phyloP scores from a whole-genome alignment of 129 eudicot genomes.

The Tanacetum coccineum region DNA sequence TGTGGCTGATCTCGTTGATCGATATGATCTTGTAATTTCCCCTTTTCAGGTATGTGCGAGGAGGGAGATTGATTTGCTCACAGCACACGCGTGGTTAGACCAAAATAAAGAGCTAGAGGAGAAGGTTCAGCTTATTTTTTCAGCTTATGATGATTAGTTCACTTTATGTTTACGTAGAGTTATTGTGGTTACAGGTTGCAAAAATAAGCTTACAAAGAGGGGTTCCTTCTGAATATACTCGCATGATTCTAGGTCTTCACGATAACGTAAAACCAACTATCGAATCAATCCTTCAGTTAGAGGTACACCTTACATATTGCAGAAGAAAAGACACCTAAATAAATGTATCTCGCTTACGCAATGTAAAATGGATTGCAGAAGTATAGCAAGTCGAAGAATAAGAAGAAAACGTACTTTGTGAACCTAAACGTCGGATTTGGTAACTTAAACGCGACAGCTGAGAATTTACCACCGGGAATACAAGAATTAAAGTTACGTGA shows the following conservation, averaged over 20 bases:
- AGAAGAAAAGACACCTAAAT: neutral
- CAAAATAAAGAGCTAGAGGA: constrained; percentile 55
- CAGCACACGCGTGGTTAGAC: constrained; percentile 76
- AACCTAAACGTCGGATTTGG: constrained; percentile 69
- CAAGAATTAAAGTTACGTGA: constrained; percentile 49
- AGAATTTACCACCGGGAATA: constrained; percentile 52
- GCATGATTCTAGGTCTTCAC: constrained; percentile 52
- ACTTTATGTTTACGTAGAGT: neutral
- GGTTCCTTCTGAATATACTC: constrained; percentile 73
- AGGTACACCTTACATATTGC: constrained; percentile 42
- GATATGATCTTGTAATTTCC: neutral
- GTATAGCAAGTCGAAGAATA: constrained; percentile 21
- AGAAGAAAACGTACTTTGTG: constrained; percentile 33
- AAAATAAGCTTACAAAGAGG: constrained; percentile 71
- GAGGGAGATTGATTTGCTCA: constrained; percentile 57
- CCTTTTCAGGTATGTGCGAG: constrained; percentile 54
- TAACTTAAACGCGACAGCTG: constrained; percentile 55
- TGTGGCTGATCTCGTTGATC: too few species aligned
- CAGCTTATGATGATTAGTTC: neutral
- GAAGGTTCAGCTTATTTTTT: constrained; percentile 47
- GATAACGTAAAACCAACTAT: constrained; percentile 35
- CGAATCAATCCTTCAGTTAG: constrained; percentile 29
- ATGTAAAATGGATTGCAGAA: constrained; percentile 39
- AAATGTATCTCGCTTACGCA: too few species aligned
- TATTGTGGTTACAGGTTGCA: constrained; percentile 43